A percentile compares a stretch with the other conserved stretches of the same genome.
Evolutionary conservation across 108 stramenopile species (phyloP).

Genomic region (Pseudonitzschia delicatissima): DNA sequence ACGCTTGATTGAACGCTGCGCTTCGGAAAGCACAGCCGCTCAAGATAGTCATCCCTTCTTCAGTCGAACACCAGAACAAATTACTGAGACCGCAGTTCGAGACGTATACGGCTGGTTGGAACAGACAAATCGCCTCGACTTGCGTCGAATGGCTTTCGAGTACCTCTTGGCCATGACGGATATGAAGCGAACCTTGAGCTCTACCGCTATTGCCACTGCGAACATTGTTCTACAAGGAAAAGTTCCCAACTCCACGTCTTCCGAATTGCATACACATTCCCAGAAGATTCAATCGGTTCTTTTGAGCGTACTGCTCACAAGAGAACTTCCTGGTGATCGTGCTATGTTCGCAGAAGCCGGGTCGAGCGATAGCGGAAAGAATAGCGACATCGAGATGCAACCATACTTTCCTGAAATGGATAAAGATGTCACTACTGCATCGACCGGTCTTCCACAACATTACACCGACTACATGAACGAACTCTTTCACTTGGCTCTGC

Average conservation of each 20-base stretch:
- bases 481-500: constrained; percentile 6
- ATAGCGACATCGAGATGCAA: constrained; percentile 3
- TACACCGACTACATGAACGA: constrained; percentile 14
- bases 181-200: constrained; percentile 10
- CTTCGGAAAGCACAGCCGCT: background rate
- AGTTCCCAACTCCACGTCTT: background rate
- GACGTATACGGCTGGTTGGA: constrained; percentile 2
- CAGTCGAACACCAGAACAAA: constrained; percentile 3
- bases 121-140: background rate
- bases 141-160: constrained; percentile 12
- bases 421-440: background rate
- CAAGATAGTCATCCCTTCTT: background rate
- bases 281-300: constrained; percentile 17
- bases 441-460: background rate
- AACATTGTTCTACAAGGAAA: constrained; percentile 14
- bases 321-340: constrained; percentile 21
- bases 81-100: constrained; percentile 6
- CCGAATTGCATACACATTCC: background rate
- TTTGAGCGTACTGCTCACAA: constrained; percentile 8
- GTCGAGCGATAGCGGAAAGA: background rate
- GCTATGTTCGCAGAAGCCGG: background rate
- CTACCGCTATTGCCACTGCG: constrained; percentile 3
- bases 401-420: constrained; percentile 7
- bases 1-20: background rate
- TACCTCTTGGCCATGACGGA: constrained; percentile 17